Percentiles rank a stretch among this genome's conserved stretches.
These are phyloP conservation scores for Pseudonitzschia pungens DNA, from an alignment of 108 stramenopile genomes.

Conservation along the genomic window DNA sequence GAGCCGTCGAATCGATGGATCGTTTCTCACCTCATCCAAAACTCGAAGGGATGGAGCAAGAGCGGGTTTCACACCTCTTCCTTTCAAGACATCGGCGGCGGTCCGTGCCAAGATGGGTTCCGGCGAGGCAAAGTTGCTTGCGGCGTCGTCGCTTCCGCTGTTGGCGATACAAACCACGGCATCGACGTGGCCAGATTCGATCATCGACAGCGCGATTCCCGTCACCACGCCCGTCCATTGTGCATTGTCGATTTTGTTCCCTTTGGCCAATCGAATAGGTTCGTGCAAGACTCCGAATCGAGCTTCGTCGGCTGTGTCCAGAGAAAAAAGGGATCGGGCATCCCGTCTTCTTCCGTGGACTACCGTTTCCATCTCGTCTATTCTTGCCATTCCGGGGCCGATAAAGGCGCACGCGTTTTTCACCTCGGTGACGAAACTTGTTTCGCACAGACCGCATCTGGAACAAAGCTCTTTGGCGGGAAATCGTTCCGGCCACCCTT, in stretches of 20 bases:
- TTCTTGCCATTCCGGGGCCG: constrained; percentile 61
- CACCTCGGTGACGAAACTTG: constrained; percentile 66
- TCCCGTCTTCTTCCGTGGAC: constrained; percentile 63
- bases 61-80: constrained; percentile 79
- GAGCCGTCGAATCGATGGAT: constrained; percentile 57
- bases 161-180: constrained; percentile 75
- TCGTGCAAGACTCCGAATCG: constrained; percentile 74
- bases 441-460: constrained; percentile 79
- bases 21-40: constrained; percentile 62
- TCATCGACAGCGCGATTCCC: constrained; percentile 63
- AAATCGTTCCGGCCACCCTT: constrained; percentile 68
- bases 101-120: constrained; percentile 71
- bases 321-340: neutral
- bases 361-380: constrained; percentile 53
- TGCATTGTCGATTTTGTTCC: constrained; percentile 47
- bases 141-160: constrained; percentile 13
- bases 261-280: constrained; percentile 62
- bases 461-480: constrained; percentile 83
- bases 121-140: constrained; percentile 50
- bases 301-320: constrained; percentile 55
- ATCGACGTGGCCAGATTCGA: constrained; percentile 69
- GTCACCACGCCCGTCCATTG: constrained; percentile 85
- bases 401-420: constrained; percentile 72
- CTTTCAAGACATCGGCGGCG: constrained; percentile 56
- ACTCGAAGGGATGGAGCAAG: constrained; percentile 72